phyloP scores from a whole-genome alignment of 2,329 filamentous ascomycete species.

The Macrophomina tecta region DNA sequence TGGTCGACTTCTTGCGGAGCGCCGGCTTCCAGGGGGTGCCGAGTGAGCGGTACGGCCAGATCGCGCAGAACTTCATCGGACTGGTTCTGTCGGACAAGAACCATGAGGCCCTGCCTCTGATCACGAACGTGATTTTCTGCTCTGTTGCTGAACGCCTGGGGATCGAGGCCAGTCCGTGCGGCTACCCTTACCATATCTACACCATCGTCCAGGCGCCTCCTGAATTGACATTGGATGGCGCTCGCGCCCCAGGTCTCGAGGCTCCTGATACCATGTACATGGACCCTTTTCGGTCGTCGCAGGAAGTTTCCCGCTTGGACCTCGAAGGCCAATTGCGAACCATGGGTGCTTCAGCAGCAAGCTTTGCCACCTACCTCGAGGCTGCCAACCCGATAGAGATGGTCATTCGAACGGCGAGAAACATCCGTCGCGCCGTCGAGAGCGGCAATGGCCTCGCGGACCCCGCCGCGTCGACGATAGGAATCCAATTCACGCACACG shows the following conservation, averaged over 20 bases:
- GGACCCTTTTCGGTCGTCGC: conserved; percentile 76
- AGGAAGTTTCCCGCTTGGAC: conserved; percentile 67
- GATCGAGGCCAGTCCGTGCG: conserved; percentile 77
- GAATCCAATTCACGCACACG: conserved; percentile 27
- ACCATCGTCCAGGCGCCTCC: conserved; percentile 71
- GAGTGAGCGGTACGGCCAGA: conserved; percentile 75
- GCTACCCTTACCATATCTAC: conserved; percentile 85
- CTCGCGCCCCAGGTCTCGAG: conserved; percentile 37
- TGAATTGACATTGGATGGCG: conserved; percentile 60
- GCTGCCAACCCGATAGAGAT: conserved; percentile 71
- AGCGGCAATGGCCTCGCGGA: neutral
- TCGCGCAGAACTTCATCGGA: conserved; percentile 88
- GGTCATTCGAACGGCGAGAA: conserved; percentile 76
- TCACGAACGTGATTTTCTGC: conserved; percentile 87
- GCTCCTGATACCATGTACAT: conserved; percentile 73
- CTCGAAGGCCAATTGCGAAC: conserved; percentile 67
- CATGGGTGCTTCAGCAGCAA: conserved; percentile 50
- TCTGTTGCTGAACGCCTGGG: conserved; percentile 76
- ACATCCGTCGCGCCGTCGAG: conserved; percentile 77
- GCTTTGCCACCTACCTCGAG: conserved; percentile 62
- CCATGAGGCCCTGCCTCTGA: conserved; percentile 83
- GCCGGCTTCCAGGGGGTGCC: conserved; percentile 74
- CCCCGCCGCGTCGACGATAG: conserved; percentile 2
- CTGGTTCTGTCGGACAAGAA: conserved; percentile 74
- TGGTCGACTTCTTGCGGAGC: conserved; percentile 72